Evolutionary conservation across 2,329 filamentous ascomycete genomes (phyloP).

Genomic region (Talaromyces rugulosus): DNA sequence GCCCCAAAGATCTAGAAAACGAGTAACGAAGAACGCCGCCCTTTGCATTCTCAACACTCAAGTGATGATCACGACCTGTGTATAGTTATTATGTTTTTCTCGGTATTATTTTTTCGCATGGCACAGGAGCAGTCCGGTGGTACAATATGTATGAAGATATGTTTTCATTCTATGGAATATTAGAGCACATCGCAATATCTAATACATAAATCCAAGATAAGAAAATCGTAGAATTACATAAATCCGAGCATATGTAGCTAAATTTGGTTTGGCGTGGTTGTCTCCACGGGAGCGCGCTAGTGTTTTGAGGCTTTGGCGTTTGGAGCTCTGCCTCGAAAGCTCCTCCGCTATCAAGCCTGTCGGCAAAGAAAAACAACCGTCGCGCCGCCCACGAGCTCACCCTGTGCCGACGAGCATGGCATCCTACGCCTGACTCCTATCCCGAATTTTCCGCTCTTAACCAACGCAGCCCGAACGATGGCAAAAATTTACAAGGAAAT

Average conservation of each 20-base stretch:
- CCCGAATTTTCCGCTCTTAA: slow-evolving; percentile 2
- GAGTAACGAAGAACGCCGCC: slow-evolving; percentile 43
- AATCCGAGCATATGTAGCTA: neutral
- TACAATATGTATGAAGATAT: neutral
- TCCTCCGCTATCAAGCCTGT: slow-evolving; percentile 6
- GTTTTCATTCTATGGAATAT: neutral
- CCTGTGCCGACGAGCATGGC: slow-evolving; percentile 8
- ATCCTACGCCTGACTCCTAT: slow-evolving; percentile 14
- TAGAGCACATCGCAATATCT: neutral
- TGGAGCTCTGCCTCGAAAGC: neutral
- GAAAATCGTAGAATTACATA: neutral
- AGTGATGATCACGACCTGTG: neutral
- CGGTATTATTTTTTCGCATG: slow-evolving; percentile 3
- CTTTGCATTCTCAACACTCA: neutral
- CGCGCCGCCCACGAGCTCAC: slow-evolving; percentile 1
- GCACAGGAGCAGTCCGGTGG: slow-evolving; percentile 3
- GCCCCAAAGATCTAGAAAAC: slow-evolving; percentile 92
- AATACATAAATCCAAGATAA: neutral
- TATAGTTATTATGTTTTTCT: slow-evolving; percentile 4
- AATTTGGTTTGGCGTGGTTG: neutral
- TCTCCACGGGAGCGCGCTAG: neutral
- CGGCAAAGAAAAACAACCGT: neutral
- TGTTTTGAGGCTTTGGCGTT: neutral
- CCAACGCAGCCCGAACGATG: slow-evolving; percentile 45
- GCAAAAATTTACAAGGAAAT: slow-evolving; percentile 80